Percentiles rank a stretch among this genome's conserved stretches.
These are phyloP conservation scores for Pleurotus sapidus DNA, from an alignment of 768 basidiomycete species.

Conservation along the genomic window DNA sequence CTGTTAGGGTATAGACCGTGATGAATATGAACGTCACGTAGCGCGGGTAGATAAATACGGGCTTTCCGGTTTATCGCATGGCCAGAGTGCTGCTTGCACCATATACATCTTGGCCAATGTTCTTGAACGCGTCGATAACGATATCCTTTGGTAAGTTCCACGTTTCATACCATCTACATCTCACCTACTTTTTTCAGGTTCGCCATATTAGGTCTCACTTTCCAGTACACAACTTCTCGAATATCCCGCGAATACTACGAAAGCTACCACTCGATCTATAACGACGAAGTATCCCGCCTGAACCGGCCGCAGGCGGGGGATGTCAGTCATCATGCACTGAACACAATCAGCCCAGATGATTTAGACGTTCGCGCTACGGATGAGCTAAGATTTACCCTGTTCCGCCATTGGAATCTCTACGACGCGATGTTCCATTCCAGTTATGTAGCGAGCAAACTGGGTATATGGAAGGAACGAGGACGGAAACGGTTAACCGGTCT, in stretches of 20 bases:
- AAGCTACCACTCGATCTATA: constrained; percentile 70
- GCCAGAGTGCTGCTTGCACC: constrained; percentile 86
- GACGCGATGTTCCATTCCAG: constrained; percentile 98
- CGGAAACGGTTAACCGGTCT: constrained; percentile 86
- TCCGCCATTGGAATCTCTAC: constrained; percentile 97
- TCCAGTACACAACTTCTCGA: constrained; percentile 85
- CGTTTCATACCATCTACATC: not conserved
- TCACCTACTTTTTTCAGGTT: constrained; percentile 4
- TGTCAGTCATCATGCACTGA: constrained; percentile 28
- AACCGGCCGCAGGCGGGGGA: constrained; percentile 58
- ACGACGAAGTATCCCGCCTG: constrained; percentile 91
- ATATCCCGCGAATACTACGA: constrained; percentile 90
- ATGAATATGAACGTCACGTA: constrained; percentile 64
- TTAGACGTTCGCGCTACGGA: constrained; percentile 76
- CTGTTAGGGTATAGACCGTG: constrained; percentile 60
- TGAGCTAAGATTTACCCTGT: constrained; percentile 91
- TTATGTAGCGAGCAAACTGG: constrained; percentile 92
- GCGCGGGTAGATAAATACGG: constrained; percentile 80
- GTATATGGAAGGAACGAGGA: constrained; percentile 95
- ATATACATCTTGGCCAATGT: constrained; percentile 88
- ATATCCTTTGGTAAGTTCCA: constrained; percentile 77
- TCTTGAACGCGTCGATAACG: constrained; percentile 91
- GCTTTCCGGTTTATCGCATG: constrained; percentile 77
- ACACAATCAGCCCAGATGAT: constrained; percentile 78
- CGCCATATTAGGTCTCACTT: constrained; percentile 72